Evolutionary conservation across 805 yeast genomes (phyloP).

Genomic region (Yamadazyma kitorensis): DNA sequence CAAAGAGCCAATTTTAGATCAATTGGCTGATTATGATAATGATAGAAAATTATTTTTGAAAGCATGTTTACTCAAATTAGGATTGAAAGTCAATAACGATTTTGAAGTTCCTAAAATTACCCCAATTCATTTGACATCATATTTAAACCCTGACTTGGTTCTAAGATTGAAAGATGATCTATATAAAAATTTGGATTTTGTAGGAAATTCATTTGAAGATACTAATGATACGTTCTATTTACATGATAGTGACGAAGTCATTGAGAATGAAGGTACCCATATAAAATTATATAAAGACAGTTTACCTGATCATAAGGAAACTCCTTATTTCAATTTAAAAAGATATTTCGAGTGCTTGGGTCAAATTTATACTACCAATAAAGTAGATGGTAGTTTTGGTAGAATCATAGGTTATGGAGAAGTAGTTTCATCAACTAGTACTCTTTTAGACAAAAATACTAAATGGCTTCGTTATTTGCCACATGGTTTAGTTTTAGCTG

Average conservation of each 20-base stretch:
- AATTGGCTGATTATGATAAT: conserved; percentile 42
- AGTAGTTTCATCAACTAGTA: conserved; percentile 84
- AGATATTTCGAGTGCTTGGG: conserved; percentile 50
- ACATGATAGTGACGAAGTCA: conserved; percentile 33
- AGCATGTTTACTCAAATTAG: conserved; percentile 55
- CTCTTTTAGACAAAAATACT: conserved; percentile 72
- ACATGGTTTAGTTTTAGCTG: conserved; percentile 65
- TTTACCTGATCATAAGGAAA: conserved; percentile 49
- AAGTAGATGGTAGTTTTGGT: conserved; percentile 48
- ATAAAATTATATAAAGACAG: conserved; percentile 42
- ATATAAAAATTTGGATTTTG: conserved; percentile 33
- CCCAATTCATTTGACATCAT: conserved; percentile 57
- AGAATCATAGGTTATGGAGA: conserved; percentile 72
- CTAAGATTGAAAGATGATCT: conserved; percentile 31
- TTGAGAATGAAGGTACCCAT: conserved; percentile 40
- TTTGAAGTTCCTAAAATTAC: conserved; percentile 62
- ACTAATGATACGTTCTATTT: conserved; percentile 55
- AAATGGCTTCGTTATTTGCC: conserved; percentile 59
- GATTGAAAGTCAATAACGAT: conserved; percentile 62
- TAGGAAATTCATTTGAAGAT: conserved; percentile 42
- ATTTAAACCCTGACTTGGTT: conserved; percentile 27
- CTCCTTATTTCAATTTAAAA: conserved; percentile 72
- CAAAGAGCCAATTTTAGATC: conserved; percentile 25
- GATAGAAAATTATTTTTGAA: conserved; percentile 56
- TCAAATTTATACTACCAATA: conserved; percentile 17